Conservation (phyloP, 306 rosid species). For the Quillaja saponaria region DNA sequence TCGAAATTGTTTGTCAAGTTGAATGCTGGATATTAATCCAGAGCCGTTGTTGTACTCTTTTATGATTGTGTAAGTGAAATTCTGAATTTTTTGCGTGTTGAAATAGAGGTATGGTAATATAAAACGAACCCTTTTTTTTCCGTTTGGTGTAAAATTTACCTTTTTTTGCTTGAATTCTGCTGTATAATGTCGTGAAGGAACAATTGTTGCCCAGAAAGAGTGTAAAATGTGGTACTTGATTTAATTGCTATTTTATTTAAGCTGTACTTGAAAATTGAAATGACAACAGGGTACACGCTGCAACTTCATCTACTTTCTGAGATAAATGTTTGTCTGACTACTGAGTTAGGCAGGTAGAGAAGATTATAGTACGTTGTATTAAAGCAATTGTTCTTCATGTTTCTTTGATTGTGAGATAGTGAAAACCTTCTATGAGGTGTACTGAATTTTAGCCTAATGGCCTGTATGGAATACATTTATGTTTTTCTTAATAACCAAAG, state of each 20-base stretch:
- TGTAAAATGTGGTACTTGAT: background rate
- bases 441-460: background rate
- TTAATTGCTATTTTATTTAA: conserved; percentile 20
- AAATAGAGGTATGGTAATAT: conserved; percentile 7
- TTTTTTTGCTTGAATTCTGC: conserved; percentile 3
- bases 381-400: background rate
- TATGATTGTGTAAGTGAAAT: background rate
- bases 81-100: background rate
- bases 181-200: background rate
- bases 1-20: background rate
- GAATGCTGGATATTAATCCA: conserved; percentile 15
- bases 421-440: conserved; percentile 3
- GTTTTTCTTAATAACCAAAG: conserved; percentile 4
- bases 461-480: background rate
- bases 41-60: conserved; percentile 34
- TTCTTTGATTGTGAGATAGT: background rate
- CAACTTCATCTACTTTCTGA: background rate
- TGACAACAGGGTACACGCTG: background rate
- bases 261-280: conserved; percentile 9
- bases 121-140: background rate
- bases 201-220: background rate
- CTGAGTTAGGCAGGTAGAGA: background rate
- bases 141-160: background rate
- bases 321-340: too few relatives aligned
- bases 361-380: background rate